These are phyloP conservation scores for Gracilaria gracilis DNA, from an alignment of 23 red algal species.

Conservation along the genomic window DNA sequence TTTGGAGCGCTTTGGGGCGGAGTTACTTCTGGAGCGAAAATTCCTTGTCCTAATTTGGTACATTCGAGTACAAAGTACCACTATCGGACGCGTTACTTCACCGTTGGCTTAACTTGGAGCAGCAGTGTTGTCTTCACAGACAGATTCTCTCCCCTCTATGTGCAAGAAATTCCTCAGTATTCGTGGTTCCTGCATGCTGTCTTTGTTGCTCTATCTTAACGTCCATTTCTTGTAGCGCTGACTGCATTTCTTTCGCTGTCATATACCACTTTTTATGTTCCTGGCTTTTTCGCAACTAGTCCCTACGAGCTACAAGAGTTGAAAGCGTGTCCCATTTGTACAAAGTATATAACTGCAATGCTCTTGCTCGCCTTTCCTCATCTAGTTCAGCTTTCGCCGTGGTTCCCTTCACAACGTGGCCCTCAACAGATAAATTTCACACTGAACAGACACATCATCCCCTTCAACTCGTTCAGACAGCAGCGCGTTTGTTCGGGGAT, in stretches of 20 bases:
- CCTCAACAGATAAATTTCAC: conserved; percentile 8
- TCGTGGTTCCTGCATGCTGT: background rate
- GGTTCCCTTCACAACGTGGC: background rate
- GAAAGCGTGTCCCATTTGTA: background rate
- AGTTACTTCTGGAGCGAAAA: conserved; percentile 54
- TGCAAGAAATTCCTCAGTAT: background rate
- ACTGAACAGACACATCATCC: conserved; percentile 7
- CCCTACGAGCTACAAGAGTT: background rate
- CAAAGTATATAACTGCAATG: background rate
- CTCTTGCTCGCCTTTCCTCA: background rate
- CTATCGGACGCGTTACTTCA: conserved; percentile 44
- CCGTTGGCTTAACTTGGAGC: conserved; percentile 58
- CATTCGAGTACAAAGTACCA: conserved; percentile 49
- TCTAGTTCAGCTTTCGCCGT: background rate
- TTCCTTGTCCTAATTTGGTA: conserved; percentile 62
- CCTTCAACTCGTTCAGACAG: background rate
- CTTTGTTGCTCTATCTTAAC: background rate
- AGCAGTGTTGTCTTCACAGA: background rate
- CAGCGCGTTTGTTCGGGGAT: background rate
- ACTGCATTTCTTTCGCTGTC: background rate
- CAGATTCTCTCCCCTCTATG: background rate
- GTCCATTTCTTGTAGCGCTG: background rate
- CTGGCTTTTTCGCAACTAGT: background rate
- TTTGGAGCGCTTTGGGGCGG: conserved; percentile 54
- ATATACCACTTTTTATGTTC: background rate